Conservation (phyloP, 1,284 basidiomycete species). For the Pyrrhoderma noxium region DNA sequence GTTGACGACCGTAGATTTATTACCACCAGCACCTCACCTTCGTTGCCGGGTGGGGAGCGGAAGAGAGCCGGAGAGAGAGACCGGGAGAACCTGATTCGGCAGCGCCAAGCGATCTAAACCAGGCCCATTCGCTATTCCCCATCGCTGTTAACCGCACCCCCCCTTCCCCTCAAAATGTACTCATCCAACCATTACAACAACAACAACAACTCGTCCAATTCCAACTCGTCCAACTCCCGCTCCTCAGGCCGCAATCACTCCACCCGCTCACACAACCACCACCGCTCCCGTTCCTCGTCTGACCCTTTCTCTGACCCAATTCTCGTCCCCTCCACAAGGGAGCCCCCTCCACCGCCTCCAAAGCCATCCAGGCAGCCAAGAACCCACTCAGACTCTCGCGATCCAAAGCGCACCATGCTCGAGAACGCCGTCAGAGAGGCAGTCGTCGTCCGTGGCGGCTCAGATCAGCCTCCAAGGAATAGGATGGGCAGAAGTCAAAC, state of each 20-base stretch:
- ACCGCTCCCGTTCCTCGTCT: constrained; percentile 44
- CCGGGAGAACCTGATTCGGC: neutral
- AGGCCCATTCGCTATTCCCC: constrained; percentile 1
- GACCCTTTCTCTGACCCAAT: constrained; percentile 53
- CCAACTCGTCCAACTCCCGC: neutral
- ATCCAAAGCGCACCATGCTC: constrained; percentile 24
- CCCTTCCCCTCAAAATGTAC: neutral
- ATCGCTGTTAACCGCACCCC: neutral
- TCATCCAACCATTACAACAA: neutral
- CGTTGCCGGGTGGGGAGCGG: too few species aligned
- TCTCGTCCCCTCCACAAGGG: constrained; percentile 23
- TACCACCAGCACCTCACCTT: too few species aligned
- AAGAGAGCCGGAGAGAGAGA: neutral
- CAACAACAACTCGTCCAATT: neutral
- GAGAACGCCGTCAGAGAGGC: constrained; percentile 60
- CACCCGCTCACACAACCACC: constrained; percentile 25
- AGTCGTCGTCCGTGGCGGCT: constrained; percentile 35
- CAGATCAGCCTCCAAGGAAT: constrained; percentile 33
- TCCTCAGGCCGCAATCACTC: constrained; percentile 6
- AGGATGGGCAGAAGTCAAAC: constrained; percentile 43
- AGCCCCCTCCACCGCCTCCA: constrained; percentile 24
- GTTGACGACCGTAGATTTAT: too few species aligned
- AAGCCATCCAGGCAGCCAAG: constrained; percentile 25
- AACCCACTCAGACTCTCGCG: constrained; percentile 26
- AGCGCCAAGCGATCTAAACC: constrained; percentile 1